phyloP scores from a whole-genome alignment of 805 yeast species.

The Suhomyces vadensis region DNA sequence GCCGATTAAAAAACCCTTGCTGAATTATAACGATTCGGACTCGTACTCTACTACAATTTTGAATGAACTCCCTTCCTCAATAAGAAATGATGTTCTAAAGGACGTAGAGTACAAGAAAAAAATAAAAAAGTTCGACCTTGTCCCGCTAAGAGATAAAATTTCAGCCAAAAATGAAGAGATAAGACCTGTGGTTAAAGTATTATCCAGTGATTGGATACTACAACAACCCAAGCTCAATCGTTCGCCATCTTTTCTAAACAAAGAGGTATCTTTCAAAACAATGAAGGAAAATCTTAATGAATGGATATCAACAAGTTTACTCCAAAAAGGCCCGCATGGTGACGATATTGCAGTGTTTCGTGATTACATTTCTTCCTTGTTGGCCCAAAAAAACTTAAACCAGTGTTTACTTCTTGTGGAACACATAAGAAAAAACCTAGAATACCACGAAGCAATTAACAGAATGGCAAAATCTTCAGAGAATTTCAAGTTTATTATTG shows the following conservation, averaged over 20 bases:
- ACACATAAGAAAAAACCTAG: conserved; percentile 9
- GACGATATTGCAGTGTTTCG: conserved; percentile 30
- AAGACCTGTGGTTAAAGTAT: conserved; percentile 14
- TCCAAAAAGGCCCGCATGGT: conserved; percentile 37
- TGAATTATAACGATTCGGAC: conserved; percentile 22
- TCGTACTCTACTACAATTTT: conserved; percentile 39
- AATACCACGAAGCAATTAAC: conserved; percentile 10
- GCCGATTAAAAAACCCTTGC: conserved; percentile 14
- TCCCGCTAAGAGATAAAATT: conserved; percentile 30
- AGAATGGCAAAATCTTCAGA: not conserved
- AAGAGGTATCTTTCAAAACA: not conserved
- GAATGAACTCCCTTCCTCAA: conserved; percentile 39
- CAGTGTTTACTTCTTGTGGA: conserved; percentile 20
- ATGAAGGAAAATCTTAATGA: conserved; percentile 20
- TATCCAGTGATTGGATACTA: conserved; percentile 24
- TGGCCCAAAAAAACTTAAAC: conserved; percentile 16
- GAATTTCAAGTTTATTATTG: conserved; percentile 3
- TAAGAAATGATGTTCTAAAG: conserved; percentile 36
- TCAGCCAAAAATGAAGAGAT: conserved; percentile 11
- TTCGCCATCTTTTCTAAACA: conserved; percentile 11
- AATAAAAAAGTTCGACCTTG: conserved; percentile 25
- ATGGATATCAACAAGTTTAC: conserved; percentile 29
- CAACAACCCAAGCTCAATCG: conserved; percentile 15
- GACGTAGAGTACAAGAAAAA: conserved; percentile 34
- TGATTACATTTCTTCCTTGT: conserved; percentile 18